phyloP scores from a whole-genome alignment of 192 early-diverging fungal genomes.

The Backusella westeae region DNA sequence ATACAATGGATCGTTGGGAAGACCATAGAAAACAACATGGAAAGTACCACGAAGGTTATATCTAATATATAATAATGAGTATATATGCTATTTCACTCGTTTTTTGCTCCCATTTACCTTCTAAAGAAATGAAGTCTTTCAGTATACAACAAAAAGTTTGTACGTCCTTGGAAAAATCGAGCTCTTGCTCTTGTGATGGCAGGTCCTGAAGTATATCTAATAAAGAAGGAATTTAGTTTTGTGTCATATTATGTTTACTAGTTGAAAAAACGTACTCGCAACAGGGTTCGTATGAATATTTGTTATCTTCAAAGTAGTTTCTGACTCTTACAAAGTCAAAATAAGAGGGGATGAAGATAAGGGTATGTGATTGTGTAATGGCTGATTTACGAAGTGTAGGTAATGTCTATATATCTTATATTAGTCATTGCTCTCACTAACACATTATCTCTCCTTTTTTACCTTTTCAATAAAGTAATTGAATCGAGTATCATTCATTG shows the following conservation, averaged over 20 bases:
- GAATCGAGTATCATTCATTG: conserved; percentile 80
- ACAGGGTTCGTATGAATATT: conserved; percentile 73
- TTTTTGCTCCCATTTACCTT: conserved; percentile 38
- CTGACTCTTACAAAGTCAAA: conserved; percentile 95
- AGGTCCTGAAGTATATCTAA: conserved; percentile 72
- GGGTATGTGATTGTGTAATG: conserved; percentile 58
- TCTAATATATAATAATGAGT: conserved; percentile 35
- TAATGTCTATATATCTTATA: conserved; percentile 40
- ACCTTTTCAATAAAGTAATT: conserved; percentile 77
- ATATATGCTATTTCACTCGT: not conserved
- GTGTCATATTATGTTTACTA: too few relatives aligned
- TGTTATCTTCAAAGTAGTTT: conserved; percentile 80
- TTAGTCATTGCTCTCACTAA: not conserved
- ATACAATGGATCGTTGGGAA: conserved; percentile 82
- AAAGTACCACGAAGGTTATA: conserved; percentile 80
- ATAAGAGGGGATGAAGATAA: conserved; percentile 90
- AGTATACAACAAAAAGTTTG: conserved; percentile 78
- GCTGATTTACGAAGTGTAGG: conserved; percentile 56
- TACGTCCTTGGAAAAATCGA: conserved; percentile 78
- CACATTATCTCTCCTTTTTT: not conserved
- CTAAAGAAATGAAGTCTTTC: conserved; percentile 98
- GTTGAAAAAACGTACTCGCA: conserved; percentile 62
- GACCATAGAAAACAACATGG: conserved; percentile 87
- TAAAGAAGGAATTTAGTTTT: not conserved
- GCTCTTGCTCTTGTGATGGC: conserved; percentile 78